Evolutionary conservation across 2,329 filamentous ascomycete genomes (phyloP).

Genomic region (Colletotrichum orchidophilum): DNA sequence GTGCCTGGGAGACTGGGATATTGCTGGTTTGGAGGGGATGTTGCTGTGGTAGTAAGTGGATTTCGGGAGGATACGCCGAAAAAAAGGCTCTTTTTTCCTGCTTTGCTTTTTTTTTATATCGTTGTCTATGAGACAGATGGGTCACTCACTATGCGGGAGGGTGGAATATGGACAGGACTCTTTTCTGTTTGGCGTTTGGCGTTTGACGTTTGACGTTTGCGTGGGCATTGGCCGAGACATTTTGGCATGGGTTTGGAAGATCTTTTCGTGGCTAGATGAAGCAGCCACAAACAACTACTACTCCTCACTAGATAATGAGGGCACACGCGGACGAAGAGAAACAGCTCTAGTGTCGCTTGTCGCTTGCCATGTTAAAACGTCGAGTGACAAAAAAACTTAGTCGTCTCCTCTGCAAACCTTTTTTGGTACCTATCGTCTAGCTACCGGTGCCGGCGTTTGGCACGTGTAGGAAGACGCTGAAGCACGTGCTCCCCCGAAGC

Average conservation of each 20-base stretch:
- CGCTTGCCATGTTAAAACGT: background rate
- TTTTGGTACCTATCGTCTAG: no score
- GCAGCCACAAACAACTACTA: background rate
- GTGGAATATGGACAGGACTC: background rate
- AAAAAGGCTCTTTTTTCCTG: no score
- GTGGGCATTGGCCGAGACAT: background rate
- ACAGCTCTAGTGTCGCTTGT: background rate
- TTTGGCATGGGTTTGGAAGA: background rate
- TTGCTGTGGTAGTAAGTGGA: slow-evolving; percentile 6
- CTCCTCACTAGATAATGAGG: background rate
- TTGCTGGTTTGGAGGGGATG: background rate
- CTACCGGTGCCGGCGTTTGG: slow-evolving; percentile 2
- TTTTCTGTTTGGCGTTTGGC: background rate
- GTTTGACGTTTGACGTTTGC: background rate
- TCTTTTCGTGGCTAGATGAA: background rate
- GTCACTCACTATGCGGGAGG: background rate
- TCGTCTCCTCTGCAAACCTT: no score
- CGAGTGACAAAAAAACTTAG: background rate
- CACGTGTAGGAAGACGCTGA: slow-evolving; percentile 15
- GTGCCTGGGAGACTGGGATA: background rate
- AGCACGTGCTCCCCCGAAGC: slow-evolving; percentile 15
- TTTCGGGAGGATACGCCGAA: background rate
- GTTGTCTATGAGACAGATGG: background rate
- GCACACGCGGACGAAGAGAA: background rate
- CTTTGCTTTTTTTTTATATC: background rate